Evolutionary conservation across 2,329 filamentous ascomycete species (phyloP), one percentile per base, ranked within the genome.

Genomic region (Reticulascus tulasneorum): DNA sequence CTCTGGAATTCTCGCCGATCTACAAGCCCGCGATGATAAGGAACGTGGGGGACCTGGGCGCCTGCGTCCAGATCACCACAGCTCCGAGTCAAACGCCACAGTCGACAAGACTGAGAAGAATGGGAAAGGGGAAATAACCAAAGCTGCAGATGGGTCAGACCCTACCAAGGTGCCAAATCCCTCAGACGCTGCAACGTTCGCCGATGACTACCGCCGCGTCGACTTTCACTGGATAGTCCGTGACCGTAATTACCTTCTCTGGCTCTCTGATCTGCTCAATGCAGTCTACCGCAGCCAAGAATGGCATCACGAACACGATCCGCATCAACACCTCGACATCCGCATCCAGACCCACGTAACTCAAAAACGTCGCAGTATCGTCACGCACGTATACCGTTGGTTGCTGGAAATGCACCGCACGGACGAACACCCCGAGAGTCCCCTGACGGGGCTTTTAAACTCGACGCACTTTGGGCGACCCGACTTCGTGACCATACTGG

Each of bases 181-280:
- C 2, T 22, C 46, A 1, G 23, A 38, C 6, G 36, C 48, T 1
- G 47, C 49, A 5, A 51, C 48, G 3, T 64, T 62, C 21, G 49
- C 56, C 2, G 46, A 57, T 16, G 55, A 59, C 37, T 68, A 71
- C 44, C 66, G 73, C 22, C 64, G 73, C 5, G 67, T 77, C 2
- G 75, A 79, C 47, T 77, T 79, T 39, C 73, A 79, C 53, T 79
- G 75, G 75, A 75, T 73, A 44, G 73, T 78, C 1, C 70, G 73
- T 16, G 73, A 78, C 29, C 64, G 66, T 37, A 76, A 77, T 51
- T 64, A 73, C 33, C 62, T 79, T 0, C 59, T 72, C 4, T 78
- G 75, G 75, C 71, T 79, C 33, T 74, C 73, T 0, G 67, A 75
- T 44, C 64, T 78, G 0, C 62, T 78, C 6, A 78, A 77, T 46